Base-by-base conservation (phyloP, 495 filamentous ascomycete genomes). In the Penicillium steckii region DNA sequence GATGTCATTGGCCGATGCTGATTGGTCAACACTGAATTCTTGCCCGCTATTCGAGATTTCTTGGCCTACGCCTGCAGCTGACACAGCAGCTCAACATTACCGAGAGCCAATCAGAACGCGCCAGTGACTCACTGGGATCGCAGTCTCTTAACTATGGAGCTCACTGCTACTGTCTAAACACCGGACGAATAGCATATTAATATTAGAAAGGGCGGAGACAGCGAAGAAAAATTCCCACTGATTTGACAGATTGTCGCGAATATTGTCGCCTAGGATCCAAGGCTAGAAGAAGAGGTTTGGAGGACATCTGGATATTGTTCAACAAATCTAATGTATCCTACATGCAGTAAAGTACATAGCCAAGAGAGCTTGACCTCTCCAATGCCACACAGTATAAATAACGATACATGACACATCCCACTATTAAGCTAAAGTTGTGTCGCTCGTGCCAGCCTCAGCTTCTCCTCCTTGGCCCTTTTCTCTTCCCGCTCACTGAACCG, bases 401-500 rank as follows among this genome's bases (percentile, higher is more conserved):
- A 24, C 10, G 30, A 40, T 3, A 38, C 32, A 48, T n/a, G n/a
- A n/a, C n/a, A n/a, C n/a, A 7, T 25, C 30, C 46, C 37, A 38
- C 19, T 48, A 48, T 38, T 15, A 38, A 48, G 30, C 32, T 48
- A 35, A 38, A 48, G 30, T 48, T 48, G 46, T 38, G 46, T 48
- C 46, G 46, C 46, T 48, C 46, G 30, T 35, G 46, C 46, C 30
- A 48, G 32, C 35, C n/a, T 55, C 17, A 41, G 38, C 23, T 57
- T 65, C 6, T 25, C 53, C 15, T 63, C 61, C 44, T 63, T 66
- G 1, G 41, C 4, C 26, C 48, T 62, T 42, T 48, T 56, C 27
- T 68, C 69, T 38, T 68, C 64, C 45, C 83, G 64, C 60, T 87
- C 84, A 61, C 84, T 88, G 53, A 68, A 87, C 19, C 86, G 75